Evolutionary conservation across 768 basidiomycete species (phyloP).

Genomic region (Ramaria sp.): DNA sequence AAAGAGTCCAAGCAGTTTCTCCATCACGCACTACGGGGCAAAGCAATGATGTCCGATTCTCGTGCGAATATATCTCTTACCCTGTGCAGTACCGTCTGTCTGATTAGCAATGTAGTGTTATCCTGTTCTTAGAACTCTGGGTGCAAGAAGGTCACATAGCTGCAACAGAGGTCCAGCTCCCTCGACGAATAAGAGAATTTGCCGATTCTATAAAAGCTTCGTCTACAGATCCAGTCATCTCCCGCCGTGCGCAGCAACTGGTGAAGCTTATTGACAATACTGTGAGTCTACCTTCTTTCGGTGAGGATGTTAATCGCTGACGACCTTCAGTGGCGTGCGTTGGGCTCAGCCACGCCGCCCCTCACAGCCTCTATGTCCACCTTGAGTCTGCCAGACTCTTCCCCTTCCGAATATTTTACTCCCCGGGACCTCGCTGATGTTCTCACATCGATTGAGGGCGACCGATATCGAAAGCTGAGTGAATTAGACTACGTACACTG

Average conservation of each 20-base stretch:
- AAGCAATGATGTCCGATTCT: not conserved
- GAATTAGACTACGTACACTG: constrained; percentile 33
- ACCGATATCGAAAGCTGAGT: constrained; percentile 27
- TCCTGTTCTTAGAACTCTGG: constrained; percentile 2
- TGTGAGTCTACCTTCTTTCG: constrained; percentile 11
- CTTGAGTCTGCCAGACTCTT: not conserved
- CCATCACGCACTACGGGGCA: not conserved
- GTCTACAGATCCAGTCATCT: not conserved
- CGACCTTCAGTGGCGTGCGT: no score
- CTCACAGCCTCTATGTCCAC: not conserved
- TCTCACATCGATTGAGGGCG: constrained; percentile 34
- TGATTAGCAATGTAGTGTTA: not conserved
- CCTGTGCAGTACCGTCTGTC: not conserved
- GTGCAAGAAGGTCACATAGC: not conserved
- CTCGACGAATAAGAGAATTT: not conserved
- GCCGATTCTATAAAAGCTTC: not conserved
- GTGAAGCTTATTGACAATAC: not conserved
- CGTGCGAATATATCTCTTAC: not conserved
- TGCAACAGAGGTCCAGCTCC: not conserved
- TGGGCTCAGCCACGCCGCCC: not conserved
- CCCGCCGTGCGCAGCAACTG: not conserved
- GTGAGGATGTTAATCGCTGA: not conserved
- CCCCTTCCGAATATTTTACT: constrained; percentile 21
- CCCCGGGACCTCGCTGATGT: constrained; percentile 32
- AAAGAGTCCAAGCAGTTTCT: constrained; percentile 26